Percentiles rank a stretch among this genome's conserved stretches.
These are phyloP conservation scores for Paramyrothecium roridum DNA, from an alignment of 2,329 filamentous ascomycete genomes.

Conservation along the genomic window DNA sequence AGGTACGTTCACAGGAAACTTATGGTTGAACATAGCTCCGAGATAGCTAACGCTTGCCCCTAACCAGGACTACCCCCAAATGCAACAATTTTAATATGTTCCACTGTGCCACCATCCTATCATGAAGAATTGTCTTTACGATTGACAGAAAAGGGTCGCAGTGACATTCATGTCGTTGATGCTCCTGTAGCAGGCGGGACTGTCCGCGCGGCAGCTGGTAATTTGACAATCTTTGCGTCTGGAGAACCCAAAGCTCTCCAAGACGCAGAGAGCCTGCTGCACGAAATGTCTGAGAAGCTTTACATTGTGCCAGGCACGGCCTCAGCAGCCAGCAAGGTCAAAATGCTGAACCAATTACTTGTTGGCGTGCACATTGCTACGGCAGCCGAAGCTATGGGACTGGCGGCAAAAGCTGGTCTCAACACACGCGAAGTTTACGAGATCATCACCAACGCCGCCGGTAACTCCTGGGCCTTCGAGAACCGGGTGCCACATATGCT, in stretches of 20 bases:
- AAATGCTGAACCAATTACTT: slow-evolving; percentile 51
- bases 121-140: neutral
- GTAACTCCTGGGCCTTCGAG: slow-evolving; percentile 52
- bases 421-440: slow-evolving; percentile 30
- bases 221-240: slow-evolving; percentile 52
- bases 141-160: neutral
- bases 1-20: neutral
- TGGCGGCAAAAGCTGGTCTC: slow-evolving; percentile 45
- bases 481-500: slow-evolving; percentile 53
- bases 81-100: slow-evolving; percentile 4
- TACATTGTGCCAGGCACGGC: slow-evolving; percentile 46
- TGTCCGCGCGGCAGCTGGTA: slow-evolving; percentile 4
- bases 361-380: slow-evolving; percentile 49
- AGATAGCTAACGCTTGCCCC: neutral
- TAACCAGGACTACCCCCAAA: slow-evolving; percentile 1
- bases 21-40: neutral
- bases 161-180: slow-evolving; percentile 6
- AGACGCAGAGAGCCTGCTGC: slow-evolving; percentile 49
- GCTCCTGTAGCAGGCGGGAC: slow-evolving; percentile 7
- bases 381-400: slow-evolving; percentile 48
- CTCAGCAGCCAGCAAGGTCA: slow-evolving; percentile 50
- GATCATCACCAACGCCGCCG: slow-evolving; percentile 22
- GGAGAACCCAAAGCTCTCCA: slow-evolving; percentile 47
- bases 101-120: slow-evolving; percentile 4
- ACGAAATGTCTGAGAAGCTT: slow-evolving; percentile 56